A percentile compares a stretch with the other conserved stretches of the same genome.
Conservation (phyloP, 2,329 filamentous ascomycete genomes). For the Claviceps digitariae region DNA sequence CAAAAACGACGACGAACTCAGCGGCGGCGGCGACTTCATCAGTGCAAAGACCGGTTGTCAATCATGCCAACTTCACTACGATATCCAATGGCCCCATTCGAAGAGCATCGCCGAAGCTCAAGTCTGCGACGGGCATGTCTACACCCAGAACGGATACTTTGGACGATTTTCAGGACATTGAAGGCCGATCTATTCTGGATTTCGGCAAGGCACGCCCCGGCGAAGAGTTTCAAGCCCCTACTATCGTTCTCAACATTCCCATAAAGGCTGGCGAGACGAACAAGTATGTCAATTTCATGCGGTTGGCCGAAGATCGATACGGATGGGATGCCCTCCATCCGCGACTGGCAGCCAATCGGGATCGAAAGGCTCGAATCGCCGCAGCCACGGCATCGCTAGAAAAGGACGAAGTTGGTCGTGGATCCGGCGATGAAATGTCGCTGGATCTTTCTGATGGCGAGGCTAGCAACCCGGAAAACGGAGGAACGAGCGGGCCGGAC, state of each 20-base stretch:
- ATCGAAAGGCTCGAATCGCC: constrained; percentile 75
- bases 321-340: constrained; percentile 91
- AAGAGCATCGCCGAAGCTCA: constrained; percentile 34
- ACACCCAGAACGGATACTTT: constrained; percentile 36
- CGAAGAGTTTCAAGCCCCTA: constrained; percentile 50
- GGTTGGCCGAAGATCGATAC: constrained; percentile 83
- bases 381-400: constrained; percentile 80
- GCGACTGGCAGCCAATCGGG: constrained; percentile 74
- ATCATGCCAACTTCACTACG: constrained; percentile 27
- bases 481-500: constrained; percentile 44
- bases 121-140: constrained; percentile 25
- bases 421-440: constrained; percentile 72
- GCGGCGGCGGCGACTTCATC: constrained; percentile 8
- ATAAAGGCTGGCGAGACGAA: constrained; percentile 64
- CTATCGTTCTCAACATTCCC: constrained; percentile 72
- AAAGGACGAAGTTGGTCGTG: constrained; percentile 53
- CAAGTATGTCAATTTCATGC: constrained; percentile 90
- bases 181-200: constrained; percentile 45
- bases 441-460: constrained; percentile 62
- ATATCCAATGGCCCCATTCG: constrained; percentile 29
- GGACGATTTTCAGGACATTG: constrained; percentile 31
- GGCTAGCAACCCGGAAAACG: constrained; percentile 83
- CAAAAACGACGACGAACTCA: not conserved
- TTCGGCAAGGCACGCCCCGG: constrained; percentile 47
- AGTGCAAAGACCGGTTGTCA: constrained; percentile 19